A percentile compares a stretch with the other conserved stretches of the same genome.
Conservation (phyloP, 345 rosid species). For the Ceriops tagal region DNA sequence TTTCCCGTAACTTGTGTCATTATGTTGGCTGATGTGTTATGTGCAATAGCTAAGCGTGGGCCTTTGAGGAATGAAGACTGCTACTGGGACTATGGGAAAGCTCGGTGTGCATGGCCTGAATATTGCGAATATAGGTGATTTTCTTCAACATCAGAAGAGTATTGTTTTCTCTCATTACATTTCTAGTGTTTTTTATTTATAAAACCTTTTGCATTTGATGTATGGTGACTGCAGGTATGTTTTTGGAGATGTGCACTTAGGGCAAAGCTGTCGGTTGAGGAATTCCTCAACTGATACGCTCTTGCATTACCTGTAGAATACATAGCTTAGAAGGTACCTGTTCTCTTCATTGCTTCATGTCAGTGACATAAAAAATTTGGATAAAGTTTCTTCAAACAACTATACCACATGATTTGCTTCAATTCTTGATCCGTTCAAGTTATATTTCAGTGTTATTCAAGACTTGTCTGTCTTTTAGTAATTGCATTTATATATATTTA, state of each 20-base stretch:
- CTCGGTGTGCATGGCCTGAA: conserved; percentile 93
- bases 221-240: conserved; percentile 49
- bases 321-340: conserved; percentile 24
- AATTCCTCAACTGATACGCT: conserved; percentile 60
- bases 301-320: conserved; percentile 57
- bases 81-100: conserved; percentile 98
- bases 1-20: conserved; percentile 3
- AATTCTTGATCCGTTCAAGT: too few relatives aligned
- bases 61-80: conserved; percentile 91
- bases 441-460: too few relatives aligned
- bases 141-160: conserved; percentile 1
- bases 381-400: background rate
- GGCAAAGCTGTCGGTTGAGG: conserved; percentile 97
- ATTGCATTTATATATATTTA: too few relatives aligned
- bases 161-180: background rate
- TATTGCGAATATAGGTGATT: conserved; percentile 89
- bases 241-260: conserved; percentile 94
- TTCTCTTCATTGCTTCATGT: background rate
- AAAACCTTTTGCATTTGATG: background rate
- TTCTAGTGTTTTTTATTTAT: background rate
- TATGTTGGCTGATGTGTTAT: conserved; percentile 10
- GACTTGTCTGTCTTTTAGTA: too few relatives aligned
- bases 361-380: background rate
- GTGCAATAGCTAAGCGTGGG: conserved; percentile 75
- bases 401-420: background rate